Evolutionary conservation across 768 basidiomycete species (phyloP).

Genomic region (Lyophyllum atratum): DNA sequence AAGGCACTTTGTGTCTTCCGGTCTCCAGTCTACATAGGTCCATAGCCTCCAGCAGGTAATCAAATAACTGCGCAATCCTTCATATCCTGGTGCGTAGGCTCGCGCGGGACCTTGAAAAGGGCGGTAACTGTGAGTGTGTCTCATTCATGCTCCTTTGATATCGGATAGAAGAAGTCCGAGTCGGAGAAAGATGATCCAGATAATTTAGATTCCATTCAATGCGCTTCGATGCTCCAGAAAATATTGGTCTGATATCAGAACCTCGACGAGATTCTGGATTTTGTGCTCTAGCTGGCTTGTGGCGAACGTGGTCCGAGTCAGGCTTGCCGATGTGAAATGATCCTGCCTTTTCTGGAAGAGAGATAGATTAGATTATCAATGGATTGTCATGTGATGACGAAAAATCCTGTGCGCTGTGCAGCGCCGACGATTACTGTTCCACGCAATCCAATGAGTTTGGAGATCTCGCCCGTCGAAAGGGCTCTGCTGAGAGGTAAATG

Average conservation of each 20-base stretch:
- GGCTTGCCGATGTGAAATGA: not conserved
- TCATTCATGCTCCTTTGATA: conserved; percentile 6
- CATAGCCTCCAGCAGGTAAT: too few relatives aligned
- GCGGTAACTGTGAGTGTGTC: not conserved
- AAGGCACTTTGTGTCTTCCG: not conserved
- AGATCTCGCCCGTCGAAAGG: conserved; percentile 46
- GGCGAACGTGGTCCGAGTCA: conserved; percentile 3
- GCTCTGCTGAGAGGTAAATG: conserved; percentile 56
- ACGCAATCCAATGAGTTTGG: conserved; percentile 20
- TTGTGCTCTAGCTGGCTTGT: not conserved
- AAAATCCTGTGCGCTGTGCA: conserved; percentile 9
- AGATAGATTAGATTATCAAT: conserved; percentile 7
- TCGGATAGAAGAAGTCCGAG: conserved; percentile 1
- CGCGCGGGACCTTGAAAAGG: not conserved
- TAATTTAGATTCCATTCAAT: not conserved
- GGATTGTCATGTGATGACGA: conserved; percentile 2
- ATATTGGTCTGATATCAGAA: conserved; percentile 6
- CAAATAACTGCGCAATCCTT: too few relatives aligned
- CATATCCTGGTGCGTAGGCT: not conserved
- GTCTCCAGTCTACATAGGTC: not conserved
- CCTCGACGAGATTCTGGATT: not conserved
- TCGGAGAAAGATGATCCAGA: not conserved
- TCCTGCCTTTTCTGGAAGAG: not conserved
- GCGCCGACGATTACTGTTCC: not conserved
- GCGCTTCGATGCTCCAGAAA: not conserved